These are phyloP conservation scores for Allium sativum DNA, from an alignment of 106 monocot species.

Conservation along the genomic window DNA sequence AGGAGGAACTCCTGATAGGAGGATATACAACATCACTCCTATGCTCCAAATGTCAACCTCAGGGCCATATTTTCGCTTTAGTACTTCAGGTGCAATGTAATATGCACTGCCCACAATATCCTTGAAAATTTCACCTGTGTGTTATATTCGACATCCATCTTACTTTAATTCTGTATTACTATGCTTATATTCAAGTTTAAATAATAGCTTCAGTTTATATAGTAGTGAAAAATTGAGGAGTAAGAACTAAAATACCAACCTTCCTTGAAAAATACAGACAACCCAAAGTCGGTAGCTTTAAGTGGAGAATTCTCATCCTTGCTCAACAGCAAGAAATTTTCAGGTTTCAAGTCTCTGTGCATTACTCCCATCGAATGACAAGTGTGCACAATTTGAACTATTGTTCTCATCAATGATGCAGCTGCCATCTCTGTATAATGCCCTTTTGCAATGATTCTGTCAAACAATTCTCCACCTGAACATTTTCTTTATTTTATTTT, in stretches of 20 bases:
- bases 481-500: too few relatives aligned
- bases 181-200: not conserved
- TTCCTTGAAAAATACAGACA: constrained; percentile 18
- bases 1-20: constrained; percentile 59
- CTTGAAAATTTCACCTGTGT: constrained; percentile 38
- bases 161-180: not conserved
- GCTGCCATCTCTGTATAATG: too few relatives aligned
- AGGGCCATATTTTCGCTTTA: constrained; percentile 55
- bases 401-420: too few relatives aligned
- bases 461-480: too few relatives aligned
- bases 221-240: not conserved
- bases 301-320: too few relatives aligned
- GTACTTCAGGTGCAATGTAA: constrained; percentile 63
- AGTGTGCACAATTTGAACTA: too few relatives aligned
- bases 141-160: not conserved
- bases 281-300: too few relatives aligned
- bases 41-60: constrained; percentile 68
- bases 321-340: too few relatives aligned
- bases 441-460: too few relatives aligned
- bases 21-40: constrained; percentile 59
- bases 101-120: constrained; percentile 67
- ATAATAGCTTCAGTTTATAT: not conserved
- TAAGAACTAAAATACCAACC: constrained; percentile 15
- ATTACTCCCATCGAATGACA: too few relatives aligned
- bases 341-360: too few relatives aligned